These are phyloP conservation scores for Chlorociboria aeruginascens DNA, from an alignment of 495 filamentous ascomycete genomes.

Conservation along the genomic window DNA sequence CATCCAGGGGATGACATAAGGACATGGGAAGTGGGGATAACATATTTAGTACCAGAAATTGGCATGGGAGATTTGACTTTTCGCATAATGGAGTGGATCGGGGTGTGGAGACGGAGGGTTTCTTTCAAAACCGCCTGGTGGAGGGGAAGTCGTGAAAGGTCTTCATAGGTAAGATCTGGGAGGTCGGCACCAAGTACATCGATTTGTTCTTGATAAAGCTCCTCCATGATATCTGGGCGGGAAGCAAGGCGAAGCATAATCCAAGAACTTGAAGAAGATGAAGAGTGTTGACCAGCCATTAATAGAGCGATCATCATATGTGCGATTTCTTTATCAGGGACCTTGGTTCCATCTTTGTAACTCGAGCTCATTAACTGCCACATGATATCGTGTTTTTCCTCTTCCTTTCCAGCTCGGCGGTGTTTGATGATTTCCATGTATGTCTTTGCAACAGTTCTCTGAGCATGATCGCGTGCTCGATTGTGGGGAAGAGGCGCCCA, in stretches of 20 bases:
- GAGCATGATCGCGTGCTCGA: conserved; percentile 63
- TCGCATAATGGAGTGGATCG: conserved; percentile 78
- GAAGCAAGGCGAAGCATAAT: conserved; percentile 70
- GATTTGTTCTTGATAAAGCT: conserved; percentile 66
- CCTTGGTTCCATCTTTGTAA: conserved; percentile 59
- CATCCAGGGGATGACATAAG: conserved; percentile 77
- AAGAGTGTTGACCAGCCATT: conserved; percentile 85
- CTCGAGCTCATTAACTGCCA: conserved; percentile 67
- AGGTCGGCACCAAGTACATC: conserved; percentile 47
- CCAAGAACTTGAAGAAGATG: conserved; percentile 70
- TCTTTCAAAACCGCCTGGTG: conserved; percentile 66
- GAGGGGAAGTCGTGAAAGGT: conserved; percentile 56
- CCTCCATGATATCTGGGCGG: conserved; percentile 58
- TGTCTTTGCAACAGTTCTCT: conserved; percentile 59
- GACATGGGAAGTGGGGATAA: conserved; percentile 62
- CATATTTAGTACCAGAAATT: conserved; percentile 64
- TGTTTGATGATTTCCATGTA: conserved; percentile 67
- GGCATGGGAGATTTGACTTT: conserved; percentile 71
- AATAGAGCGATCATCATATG: conserved; percentile 89
- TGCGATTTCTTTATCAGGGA: conserved; percentile 72
- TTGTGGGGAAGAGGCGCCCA: conserved; percentile 83
- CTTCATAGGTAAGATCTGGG: conserved; percentile 50
- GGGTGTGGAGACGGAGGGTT: conserved; percentile 66
- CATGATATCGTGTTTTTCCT: conserved; percentile 60
- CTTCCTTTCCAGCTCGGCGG: conserved; percentile 37